These are phyloP conservation scores for Talaromyces sp. DNA, from an alignment of 2,329 filamentous ascomycete genomes.

Conservation along the genomic window DNA sequence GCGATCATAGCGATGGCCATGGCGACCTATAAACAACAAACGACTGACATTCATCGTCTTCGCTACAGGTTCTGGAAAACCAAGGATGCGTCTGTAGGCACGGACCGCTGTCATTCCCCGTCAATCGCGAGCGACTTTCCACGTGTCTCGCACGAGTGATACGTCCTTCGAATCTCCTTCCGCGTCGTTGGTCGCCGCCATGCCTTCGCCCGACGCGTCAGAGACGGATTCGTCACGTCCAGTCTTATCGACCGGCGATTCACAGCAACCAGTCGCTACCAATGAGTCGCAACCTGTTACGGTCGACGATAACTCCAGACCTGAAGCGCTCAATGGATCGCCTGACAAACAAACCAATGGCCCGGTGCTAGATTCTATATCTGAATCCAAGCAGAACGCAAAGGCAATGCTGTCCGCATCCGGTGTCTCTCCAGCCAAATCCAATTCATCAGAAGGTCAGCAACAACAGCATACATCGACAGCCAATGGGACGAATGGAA, in stretches of 20 bases:
- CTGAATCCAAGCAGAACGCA: constrained; percentile 60
- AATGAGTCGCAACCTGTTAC: constrained; percentile 30
- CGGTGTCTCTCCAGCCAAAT: constrained; percentile 35
- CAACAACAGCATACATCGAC: constrained; percentile 24
- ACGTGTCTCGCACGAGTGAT: constrained; percentile 27
- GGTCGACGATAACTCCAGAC: constrained; percentile 24
- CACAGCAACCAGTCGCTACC: constrained; percentile 25
- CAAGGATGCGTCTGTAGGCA: constrained; percentile 37
- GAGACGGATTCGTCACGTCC: constrained; percentile 26
- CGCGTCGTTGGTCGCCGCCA: constrained; percentile 21
- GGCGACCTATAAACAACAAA: background rate
- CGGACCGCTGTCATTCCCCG: constrained; percentile 25
- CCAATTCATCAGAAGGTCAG: constrained; percentile 31
- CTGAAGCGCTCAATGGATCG: constrained; percentile 26
- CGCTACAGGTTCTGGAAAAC: background rate
- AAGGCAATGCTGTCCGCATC: constrained; percentile 59
- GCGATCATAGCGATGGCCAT: background rate
- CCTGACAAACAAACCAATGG: constrained; percentile 31
- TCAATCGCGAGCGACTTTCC: constrained; percentile 26
- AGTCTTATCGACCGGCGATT: constrained; percentile 28
- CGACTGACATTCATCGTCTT: constrained; percentile 2
- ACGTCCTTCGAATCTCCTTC: constrained; percentile 15
- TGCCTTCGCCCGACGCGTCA: constrained; percentile 38
- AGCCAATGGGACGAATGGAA: constrained; percentile 40
- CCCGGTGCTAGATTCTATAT: constrained; percentile 46